Conservation (phyloP, 768 basidiomycete genomes). For the Pleurotus giganteus region DNA sequence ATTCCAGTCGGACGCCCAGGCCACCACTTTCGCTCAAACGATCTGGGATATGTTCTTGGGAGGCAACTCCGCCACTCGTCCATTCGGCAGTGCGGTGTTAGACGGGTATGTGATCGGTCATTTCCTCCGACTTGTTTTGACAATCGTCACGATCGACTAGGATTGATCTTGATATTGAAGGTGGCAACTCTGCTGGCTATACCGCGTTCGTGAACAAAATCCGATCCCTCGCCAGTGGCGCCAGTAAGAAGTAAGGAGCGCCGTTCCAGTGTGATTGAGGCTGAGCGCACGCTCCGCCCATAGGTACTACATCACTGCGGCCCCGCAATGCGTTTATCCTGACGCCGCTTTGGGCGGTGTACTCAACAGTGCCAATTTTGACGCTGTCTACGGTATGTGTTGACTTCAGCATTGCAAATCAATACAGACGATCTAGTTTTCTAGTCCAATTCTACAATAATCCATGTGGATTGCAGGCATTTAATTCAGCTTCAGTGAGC, state of each 20-base stretch:
- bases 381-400: constrained; percentile 60
- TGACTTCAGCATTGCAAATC: not conserved
- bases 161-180: constrained; percentile 75
- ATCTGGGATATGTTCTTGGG: constrained; percentile 77
- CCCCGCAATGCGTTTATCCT: constrained; percentile 69
- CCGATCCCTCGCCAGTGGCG: constrained; percentile 45
- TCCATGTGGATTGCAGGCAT: constrained; percentile 48
- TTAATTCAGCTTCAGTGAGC: constrained; percentile 47
- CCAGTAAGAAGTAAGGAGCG: constrained; percentile 47
- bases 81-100: constrained; percentile 69
- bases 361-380: constrained; percentile 60
- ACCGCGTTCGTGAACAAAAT: constrained; percentile 55
- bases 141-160: constrained; percentile 23
- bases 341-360: constrained; percentile 60
- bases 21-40: constrained; percentile 55
- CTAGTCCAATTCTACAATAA: constrained; percentile 56
- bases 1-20: constrained; percentile 59
- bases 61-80: constrained; percentile 51
- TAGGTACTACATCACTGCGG: constrained; percentile 67
- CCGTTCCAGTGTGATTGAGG: not conserved
- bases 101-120: constrained; percentile 51
- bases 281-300: not conserved
- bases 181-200: constrained; percentile 52
- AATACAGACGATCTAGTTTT: not conserved
- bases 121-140: not conserved